phyloP scores from a whole-genome alignment of 352 stramenopile genomes.

The Phytopythium vexans region DNA sequence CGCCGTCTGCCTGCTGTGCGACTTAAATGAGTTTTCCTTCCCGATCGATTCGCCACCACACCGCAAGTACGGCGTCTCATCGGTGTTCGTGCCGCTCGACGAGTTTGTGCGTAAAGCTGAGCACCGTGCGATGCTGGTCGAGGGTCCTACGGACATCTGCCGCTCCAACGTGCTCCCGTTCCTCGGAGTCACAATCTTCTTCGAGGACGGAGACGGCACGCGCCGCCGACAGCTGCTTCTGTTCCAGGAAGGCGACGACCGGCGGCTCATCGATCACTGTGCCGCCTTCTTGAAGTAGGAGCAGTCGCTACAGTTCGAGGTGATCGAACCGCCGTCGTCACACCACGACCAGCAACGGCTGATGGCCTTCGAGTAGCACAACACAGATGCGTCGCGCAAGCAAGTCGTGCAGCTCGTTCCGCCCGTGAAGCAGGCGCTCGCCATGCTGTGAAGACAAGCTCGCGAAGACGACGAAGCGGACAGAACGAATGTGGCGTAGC shows the following conservation, averaged over 20 bases:
- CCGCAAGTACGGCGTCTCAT: constrained; percentile 46
- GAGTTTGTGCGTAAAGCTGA: constrained; percentile 45
- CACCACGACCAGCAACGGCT: constrained; percentile 31
- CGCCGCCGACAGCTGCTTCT: constrained; percentile 61
- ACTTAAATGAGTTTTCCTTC: constrained; percentile 75
- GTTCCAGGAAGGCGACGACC: constrained; percentile 28
- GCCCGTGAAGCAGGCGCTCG: constrained; percentile 44
- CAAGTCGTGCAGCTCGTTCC: constrained; percentile 68
- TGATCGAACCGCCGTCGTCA: constrained; percentile 24
- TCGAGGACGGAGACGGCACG: constrained; percentile 31
- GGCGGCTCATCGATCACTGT: constrained; percentile 24
- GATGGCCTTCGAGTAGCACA: constrained; percentile 51
- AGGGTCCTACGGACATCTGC: constrained; percentile 29
- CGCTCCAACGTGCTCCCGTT: constrained; percentile 50
- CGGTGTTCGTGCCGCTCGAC: constrained; percentile 54
- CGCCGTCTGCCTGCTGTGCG: constrained; percentile 60
- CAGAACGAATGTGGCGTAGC: too few relatives aligned
- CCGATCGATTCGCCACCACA: neutral
- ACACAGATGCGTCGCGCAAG: constrained; percentile 65
- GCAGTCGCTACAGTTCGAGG: constrained; percentile 40
- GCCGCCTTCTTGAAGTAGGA: constrained; percentile 29
- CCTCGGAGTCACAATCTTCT: constrained; percentile 70
- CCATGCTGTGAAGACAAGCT: neutral
- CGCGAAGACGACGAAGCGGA: too few relatives aligned
- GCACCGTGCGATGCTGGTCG: constrained; percentile 20